Conservation (phyloP, 2,329 filamentous ascomycete genomes). For the Akanthomyces dipterigenus region DNA sequence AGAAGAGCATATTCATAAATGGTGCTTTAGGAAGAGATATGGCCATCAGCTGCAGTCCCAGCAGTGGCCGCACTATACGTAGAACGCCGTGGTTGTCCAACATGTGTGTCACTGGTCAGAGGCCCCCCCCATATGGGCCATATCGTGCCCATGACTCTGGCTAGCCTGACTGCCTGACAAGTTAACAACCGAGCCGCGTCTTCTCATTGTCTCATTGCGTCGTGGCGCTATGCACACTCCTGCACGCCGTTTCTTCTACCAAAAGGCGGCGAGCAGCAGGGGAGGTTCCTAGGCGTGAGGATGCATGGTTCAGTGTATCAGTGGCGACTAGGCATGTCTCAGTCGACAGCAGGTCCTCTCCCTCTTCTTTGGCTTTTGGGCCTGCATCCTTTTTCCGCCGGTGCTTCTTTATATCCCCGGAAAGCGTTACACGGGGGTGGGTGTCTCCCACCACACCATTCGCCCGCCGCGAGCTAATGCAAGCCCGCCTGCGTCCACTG, state of each 20-base stretch:
- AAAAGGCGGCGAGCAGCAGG: no score
- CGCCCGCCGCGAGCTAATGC: background rate
- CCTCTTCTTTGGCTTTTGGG: background rate
- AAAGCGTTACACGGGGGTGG: background rate
- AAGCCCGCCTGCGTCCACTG: background rate
- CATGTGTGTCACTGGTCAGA: no score
- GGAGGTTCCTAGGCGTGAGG: no score
- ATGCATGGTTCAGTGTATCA: background rate
- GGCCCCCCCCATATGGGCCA: no score
- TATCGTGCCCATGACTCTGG: no score
- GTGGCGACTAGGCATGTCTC: background rate
- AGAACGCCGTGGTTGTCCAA: no score
- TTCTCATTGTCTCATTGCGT: no score
- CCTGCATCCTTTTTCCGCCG: background rate
- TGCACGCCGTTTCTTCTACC: no score
- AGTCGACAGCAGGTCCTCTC: background rate
- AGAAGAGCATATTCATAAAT: background rate
- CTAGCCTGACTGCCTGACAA: no score
- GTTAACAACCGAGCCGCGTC: no score
- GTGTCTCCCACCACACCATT: background rate
- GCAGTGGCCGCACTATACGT: no score
- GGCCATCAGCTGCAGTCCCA: background rate
- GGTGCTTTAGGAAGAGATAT: background rate
- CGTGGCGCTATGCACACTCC: no score
- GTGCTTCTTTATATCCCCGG: background rate